phyloP scores from a whole-genome alignment of 2,329 filamentous ascomycete species.

The Colletotrichum sublineola region DNA sequence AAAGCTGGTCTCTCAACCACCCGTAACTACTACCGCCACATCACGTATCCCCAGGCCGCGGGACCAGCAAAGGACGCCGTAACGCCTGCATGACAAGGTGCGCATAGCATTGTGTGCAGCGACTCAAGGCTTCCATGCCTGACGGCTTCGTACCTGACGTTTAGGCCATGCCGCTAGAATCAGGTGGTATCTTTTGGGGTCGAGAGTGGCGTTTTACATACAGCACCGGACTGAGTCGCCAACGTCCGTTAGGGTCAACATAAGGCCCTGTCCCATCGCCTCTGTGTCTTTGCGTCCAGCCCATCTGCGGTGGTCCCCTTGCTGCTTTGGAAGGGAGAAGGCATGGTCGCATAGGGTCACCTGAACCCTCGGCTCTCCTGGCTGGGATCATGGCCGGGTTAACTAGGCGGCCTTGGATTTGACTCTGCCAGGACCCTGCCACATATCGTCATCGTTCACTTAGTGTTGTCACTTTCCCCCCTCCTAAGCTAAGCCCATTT shows the following conservation, averaged over 20 bases:
- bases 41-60: not conserved
- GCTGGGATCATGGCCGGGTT: conserved; percentile 1
- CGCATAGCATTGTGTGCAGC: conserved; percentile 10
- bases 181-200: conserved; percentile 21
- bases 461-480: conserved; percentile 10
- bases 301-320: not conserved
- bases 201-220: conserved; percentile 7
- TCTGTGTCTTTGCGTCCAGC: not conserved
- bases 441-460: conserved; percentile 35
- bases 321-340: not conserved
- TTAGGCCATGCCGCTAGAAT: conserved; percentile 19
- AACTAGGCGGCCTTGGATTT: conserved; percentile 16
- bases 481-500: conserved; percentile 33
- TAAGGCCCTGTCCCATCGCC: conserved; percentile 19
- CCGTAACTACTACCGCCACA: not conserved
- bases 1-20: not conserved
- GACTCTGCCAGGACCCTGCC: conserved; percentile 36
- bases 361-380: not conserved
- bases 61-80: not conserved
- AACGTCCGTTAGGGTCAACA: conserved; percentile 8
- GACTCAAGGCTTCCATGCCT: conserved; percentile 12
- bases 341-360: not conserved
- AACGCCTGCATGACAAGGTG: not conserved
- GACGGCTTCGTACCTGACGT: not conserved
- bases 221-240: not conserved